These are phyloP conservation scores for Solanum hybrid DNA, from an alignment of 305 asterid genomes.

Conservation along the genomic window DNA sequence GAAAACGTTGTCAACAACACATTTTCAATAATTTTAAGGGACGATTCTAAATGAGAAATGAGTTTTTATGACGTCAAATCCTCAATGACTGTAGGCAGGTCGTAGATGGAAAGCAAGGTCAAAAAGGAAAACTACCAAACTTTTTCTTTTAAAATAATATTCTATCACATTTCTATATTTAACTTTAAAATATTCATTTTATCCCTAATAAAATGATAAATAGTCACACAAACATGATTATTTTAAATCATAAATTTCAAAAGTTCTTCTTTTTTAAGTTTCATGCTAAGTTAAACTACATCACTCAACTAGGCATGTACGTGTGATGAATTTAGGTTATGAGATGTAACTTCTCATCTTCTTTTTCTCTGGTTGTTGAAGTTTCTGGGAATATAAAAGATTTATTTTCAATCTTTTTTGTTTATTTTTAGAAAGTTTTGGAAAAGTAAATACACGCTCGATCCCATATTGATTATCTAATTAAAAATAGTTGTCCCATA, in stretches of 20 bases:
- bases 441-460: neutral
- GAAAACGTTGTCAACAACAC: neutral
- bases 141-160: no score
- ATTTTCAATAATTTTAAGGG: neutral
- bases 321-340: neutral
- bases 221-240: no score
- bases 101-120: neutral
- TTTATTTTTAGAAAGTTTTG: neutral
- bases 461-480: neutral
- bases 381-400: neutral
- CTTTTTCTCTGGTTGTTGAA: neutral
- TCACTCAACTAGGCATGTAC: neutral
- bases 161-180: neutral
- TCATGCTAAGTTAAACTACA: no score
- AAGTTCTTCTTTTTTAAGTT: no score
- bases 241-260: no score
- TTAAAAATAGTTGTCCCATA: no score
- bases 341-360: neutral
- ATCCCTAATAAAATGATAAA: no score
- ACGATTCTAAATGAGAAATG: neutral
- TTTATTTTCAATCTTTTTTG: neutral
- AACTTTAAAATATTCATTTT: no score
- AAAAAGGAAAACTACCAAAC: neutral
- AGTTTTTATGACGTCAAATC: neutral
- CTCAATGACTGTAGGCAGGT: neutral